phyloP scores from a whole-genome alignment of 2,329 filamentous ascomycete species.

The Aspergillus proliferans region DNA sequence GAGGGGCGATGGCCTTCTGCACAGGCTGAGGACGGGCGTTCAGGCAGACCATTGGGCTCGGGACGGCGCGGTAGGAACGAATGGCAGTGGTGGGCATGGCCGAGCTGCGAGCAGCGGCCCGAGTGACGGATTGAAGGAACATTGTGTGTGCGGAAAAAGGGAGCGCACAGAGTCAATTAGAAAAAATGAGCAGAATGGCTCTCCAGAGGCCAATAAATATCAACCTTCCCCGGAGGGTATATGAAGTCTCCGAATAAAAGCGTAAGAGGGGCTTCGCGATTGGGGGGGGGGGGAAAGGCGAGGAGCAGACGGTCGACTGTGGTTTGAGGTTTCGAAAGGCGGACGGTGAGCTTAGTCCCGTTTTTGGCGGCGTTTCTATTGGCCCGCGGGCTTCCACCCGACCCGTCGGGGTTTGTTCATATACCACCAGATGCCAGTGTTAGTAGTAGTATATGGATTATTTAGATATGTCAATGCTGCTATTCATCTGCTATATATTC shows the following conservation, averaged over 20 bases:
- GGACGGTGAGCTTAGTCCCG: conserved; percentile 27
- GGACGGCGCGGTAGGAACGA: conserved; percentile 23
- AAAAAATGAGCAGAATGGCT: conserved; percentile 8
- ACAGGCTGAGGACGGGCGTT: conserved; percentile 27
- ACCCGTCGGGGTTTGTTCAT: neutral
- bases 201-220: conserved; percentile 13
- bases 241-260: conserved; percentile 8
- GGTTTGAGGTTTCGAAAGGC: conserved; percentile 36
- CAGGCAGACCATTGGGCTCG: conserved; percentile 34
- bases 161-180: conserved; percentile 24
- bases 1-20: conserved; percentile 35
- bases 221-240: conserved; percentile 21
- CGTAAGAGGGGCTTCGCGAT: conserved; percentile 27
- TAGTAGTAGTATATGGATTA: too few relatives aligned
- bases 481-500: too few relatives aligned
- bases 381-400: conserved; percentile 51
- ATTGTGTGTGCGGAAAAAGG: conserved; percentile 30
- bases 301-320: conserved; percentile 27
- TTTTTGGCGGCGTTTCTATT: conserved; percentile 45
- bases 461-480: too few relatives aligned
- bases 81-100: conserved; percentile 29
- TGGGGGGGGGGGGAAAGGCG: conserved; percentile 13
- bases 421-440: neutral
- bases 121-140: conserved; percentile 42
- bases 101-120: conserved; percentile 40